A percentile compares a stretch with the other conserved stretches of the same genome.
These are phyloP conservation scores for Prunella vulgaris DNA, from an alignment of 257 asterid genomes.

Conservation along the genomic window DNA sequence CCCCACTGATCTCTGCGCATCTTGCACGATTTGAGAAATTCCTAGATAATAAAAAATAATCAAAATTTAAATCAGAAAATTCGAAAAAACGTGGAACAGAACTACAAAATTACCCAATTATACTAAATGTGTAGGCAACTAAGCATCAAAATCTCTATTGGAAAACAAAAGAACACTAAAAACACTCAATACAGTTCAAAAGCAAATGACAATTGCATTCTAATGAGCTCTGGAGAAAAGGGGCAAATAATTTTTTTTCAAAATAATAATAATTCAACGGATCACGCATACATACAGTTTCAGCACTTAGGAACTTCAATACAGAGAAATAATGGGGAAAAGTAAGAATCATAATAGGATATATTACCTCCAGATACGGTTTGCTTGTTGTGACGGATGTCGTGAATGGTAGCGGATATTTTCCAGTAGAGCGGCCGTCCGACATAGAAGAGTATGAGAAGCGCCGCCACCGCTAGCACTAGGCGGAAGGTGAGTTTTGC, in stretches of 20 bases:
- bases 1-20: conserved; percentile 68
- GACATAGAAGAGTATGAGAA: conserved; percentile 48
- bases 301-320: conserved; percentile 4
- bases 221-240: background rate
- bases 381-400: conserved; percentile 77
- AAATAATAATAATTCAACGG: background rate
- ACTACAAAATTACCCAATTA: no score
- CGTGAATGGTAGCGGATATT: conserved; percentile 80
- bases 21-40: conserved; percentile 65
- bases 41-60: conserved; percentile 34
- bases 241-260: background rate
- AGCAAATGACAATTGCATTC: conserved; percentile 1
- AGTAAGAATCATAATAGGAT: background rate
- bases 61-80: background rate
- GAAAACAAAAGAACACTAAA: background rate
- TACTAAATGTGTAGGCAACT: background rate
- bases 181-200: background rate
- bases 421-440: conserved; percentile 93
- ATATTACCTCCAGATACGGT: conserved; percentile 68
- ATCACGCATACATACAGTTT: conserved; percentile 1
- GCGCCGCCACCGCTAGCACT: conserved; percentile 29
- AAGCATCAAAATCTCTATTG: background rate
- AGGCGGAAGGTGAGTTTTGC: conserved; percentile 47
- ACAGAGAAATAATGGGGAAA: background rate
- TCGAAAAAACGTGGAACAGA: no score